A percentile compares a stretch with the other conserved stretches of the same genome.
Conservation (phyloP, 208 protist species). For the Wallacemonas sp. region DNA sequence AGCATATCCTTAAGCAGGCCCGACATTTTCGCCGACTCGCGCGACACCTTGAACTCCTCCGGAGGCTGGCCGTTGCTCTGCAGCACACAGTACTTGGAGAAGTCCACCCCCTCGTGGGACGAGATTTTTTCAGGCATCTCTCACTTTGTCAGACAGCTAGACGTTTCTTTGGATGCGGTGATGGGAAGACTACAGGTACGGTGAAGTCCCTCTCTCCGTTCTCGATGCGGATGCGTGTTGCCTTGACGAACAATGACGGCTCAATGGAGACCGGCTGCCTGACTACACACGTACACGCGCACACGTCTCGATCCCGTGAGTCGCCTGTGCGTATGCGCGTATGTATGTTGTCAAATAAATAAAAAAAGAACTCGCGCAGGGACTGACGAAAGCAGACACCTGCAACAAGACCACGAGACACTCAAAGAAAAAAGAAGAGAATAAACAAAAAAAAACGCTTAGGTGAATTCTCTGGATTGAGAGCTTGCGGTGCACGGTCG, state of each 20-base stretch:
- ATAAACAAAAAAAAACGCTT: conserved; percentile 8
- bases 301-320: too few species aligned
- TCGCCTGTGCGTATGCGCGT: too few species aligned
- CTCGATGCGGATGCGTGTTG: too few species aligned
- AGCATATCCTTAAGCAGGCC: conserved; percentile 91
- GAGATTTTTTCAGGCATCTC: conserved; percentile 64
- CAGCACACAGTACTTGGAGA: conserved; percentile 82
- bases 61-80: conserved; percentile 86
- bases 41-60: conserved; percentile 77
- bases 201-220: too few species aligned
- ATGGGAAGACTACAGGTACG: too few species aligned
- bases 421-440: background rate
- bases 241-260: too few species aligned
- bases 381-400: too few species aligned
- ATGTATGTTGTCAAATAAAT: background rate
- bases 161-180: too few species aligned
- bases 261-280: too few species aligned
- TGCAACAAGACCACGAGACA: background rate
- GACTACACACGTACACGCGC: too few species aligned
- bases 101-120: conserved; percentile 64
- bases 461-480: background rate
- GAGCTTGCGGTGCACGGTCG: background rate
- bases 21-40: conserved; percentile 87
- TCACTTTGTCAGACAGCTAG: too few species aligned
- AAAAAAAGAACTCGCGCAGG: conserved; percentile 16